Conservation (phyloP, 768 basidiomycete species). For the Amanita polypyramis region DNA sequence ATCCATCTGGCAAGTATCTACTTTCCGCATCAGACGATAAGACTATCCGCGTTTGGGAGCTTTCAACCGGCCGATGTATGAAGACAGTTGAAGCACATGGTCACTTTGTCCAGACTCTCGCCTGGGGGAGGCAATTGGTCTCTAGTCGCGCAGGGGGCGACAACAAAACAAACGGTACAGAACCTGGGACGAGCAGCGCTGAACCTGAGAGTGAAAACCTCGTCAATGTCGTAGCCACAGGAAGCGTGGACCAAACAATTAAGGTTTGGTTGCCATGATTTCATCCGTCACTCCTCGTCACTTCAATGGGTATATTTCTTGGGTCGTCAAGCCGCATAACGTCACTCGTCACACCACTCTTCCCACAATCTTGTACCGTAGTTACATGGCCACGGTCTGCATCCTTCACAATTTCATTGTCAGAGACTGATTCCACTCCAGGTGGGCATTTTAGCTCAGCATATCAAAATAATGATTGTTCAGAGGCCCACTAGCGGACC, state of each 20-base stretch:
- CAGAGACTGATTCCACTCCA: neutral
- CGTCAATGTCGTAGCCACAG: conserved; percentile 61
- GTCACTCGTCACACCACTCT: neutral
- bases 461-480: neutral
- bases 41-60: conserved; percentile 84
- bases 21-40: conserved; percentile 92
- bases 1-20: conserved; percentile 82
- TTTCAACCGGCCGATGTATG: conserved; percentile 73
- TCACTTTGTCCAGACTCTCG: conserved; percentile 72
- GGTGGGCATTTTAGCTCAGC: neutral
- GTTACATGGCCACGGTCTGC: conserved; percentile 1
- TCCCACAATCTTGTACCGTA: neutral
- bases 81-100: conserved; percentile 84
- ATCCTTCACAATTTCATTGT: neutral
- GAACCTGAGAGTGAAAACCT: conserved; percentile 42
- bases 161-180: conserved; percentile 19
- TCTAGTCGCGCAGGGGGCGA: conserved; percentile 29
- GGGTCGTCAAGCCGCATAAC: neutral
- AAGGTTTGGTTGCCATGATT: conserved; percentile 54
- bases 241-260: conserved; percentile 57
- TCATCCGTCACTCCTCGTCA: neutral
- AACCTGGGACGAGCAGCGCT: conserved; percentile 12
- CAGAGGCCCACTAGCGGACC: neutral
- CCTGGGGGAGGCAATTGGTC: conserved; percentile 61
- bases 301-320: neutral